These are phyloP conservation scores for Tanacetum coccineum DNA, from an alignment of 129 eudicot species.

Conservation along the genomic window DNA sequence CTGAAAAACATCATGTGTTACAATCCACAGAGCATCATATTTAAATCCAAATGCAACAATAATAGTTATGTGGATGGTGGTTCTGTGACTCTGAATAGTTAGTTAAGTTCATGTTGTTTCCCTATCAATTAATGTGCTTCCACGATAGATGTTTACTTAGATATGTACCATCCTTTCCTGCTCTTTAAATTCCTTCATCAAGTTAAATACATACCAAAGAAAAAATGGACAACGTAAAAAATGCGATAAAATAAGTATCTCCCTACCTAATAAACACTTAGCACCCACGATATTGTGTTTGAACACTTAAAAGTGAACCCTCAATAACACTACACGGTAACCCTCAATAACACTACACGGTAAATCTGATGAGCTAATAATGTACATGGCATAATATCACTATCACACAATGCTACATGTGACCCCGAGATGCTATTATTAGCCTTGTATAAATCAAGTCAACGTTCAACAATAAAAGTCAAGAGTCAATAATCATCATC, in stretches of 20 bases:
- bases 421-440: constrained; percentile 4
- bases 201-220: constrained; percentile 10
- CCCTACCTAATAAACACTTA: constrained; percentile 5
- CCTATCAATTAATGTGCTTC: too few relatives aligned
- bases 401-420: constrained; percentile 13
- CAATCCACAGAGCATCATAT: constrained; percentile 16
- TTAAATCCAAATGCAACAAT: too few relatives aligned
- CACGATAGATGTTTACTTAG: too few relatives aligned
- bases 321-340: neutral
- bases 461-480: too few relatives aligned
- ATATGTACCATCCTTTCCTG: too few relatives aligned
- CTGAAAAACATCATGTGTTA: neutral
- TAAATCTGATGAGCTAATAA: neutral
- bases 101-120: too few relatives aligned
- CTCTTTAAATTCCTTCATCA: neutral
- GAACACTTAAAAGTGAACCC: constrained; percentile 1
- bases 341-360: too few relatives aligned
- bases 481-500: too few relatives aligned
- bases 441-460: too few relatives aligned
- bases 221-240: neutral
- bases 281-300: constrained; percentile 5
- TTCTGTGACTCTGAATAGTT: too few relatives aligned
- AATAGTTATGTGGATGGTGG: too few relatives aligned
- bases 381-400: constrained; percentile 17
- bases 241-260: neutral